A percentile compares a stretch with the other conserved stretches of the same genome.
Conservation (phyloP, 495 filamentous ascomycete species). For the Parachaetomium inaequale region DNA sequence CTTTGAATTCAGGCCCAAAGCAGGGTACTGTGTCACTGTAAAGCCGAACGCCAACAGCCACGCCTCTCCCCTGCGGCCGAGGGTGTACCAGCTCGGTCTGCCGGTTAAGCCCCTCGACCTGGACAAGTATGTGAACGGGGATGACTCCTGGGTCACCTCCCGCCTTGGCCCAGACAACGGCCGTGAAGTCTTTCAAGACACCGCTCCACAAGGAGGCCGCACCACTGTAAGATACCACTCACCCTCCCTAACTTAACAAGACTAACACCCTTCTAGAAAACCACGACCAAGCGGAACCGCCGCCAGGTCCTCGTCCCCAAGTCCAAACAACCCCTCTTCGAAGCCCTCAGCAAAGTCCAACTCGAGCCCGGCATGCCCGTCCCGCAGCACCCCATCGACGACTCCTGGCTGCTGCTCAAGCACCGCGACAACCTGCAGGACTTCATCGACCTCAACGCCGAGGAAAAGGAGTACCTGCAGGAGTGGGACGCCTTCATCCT, state of each 20-base stretch:
- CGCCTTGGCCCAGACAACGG: conserved; percentile 41
- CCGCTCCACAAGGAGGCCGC: background rate
- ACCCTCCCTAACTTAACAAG: background rate
- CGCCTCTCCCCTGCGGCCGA: conserved; percentile 22
- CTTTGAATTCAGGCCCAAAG: conserved; percentile 33
- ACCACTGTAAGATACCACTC: background rate
- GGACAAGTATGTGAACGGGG: conserved; percentile 40
- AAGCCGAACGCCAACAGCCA: conserved; percentile 15
- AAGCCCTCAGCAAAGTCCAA: conserved; percentile 46
- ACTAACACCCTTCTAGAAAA: conserved; percentile 2
- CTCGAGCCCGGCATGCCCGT: conserved; percentile 46
- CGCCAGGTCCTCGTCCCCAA: conserved; percentile 43
- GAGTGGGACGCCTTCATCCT: conserved; percentile 52
- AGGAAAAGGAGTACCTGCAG: conserved; percentile 51
- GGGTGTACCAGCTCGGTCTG: conserved; percentile 37
- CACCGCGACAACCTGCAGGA: conserved; percentile 50
- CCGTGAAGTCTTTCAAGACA: conserved; percentile 17
- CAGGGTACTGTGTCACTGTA: conserved; percentile 23
- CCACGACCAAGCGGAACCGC: conserved; percentile 8
- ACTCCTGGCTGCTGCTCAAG: conserved; percentile 51
- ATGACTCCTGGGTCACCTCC: conserved; percentile 39
- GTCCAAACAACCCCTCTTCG: conserved; percentile 48
- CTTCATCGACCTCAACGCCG: conserved; percentile 45
- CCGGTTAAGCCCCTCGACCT: conserved; percentile 38
- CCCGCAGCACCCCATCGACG: conserved; percentile 41